A percentile compares a stretch with the other conserved stretches of the same genome.
phyloP scores from a whole-genome alignment of 257 asterid genomes.

The Rehmannia glutinosa region DNA sequence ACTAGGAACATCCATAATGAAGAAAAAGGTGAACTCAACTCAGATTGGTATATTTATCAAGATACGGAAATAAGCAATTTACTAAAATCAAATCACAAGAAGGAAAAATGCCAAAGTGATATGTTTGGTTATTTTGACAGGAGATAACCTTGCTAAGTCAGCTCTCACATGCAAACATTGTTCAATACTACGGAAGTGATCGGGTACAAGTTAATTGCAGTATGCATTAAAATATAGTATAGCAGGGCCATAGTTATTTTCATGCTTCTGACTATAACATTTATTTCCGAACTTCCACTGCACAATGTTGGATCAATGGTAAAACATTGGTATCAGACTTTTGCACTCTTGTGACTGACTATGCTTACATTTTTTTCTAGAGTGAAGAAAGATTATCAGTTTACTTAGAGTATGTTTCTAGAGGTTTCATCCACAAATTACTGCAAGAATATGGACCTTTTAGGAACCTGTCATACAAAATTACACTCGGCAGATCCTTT shows the following conservation, averaged over 20 bases:
- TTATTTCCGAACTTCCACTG: background rate
- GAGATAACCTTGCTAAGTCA: slow-evolving; percentile 81
- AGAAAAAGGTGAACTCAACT: no score
- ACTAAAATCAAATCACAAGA: no score
- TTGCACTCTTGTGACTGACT: slow-evolving; percentile 5
- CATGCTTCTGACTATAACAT: background rate
- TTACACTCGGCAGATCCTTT: slow-evolving; percentile 87
- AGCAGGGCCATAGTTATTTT: background rate
- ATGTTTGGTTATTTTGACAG: slow-evolving; percentile 39
- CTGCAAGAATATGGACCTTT: slow-evolving; percentile 92
- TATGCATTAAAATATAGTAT: background rate
- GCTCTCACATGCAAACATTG: slow-evolving; percentile 84
- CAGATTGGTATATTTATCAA: no score
- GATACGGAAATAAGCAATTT: no score
- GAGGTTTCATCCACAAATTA: slow-evolving; percentile 94
- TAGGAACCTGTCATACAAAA: slow-evolving; percentile 93
- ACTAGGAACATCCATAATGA: no score
- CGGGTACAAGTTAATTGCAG: slow-evolving; percentile 42
- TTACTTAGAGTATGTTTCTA: slow-evolving; percentile 90
- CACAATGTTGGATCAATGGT: background rate
- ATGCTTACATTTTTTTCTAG: slow-evolving; percentile 31
- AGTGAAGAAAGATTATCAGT: slow-evolving; percentile 80
- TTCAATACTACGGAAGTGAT: slow-evolving; percentile 87
- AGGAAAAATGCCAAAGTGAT: no score
- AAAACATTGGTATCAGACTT: background rate